phyloP scores from a whole-genome alignment of 164 flowering plant species.

The Macadamia integrifolia region DNA sequence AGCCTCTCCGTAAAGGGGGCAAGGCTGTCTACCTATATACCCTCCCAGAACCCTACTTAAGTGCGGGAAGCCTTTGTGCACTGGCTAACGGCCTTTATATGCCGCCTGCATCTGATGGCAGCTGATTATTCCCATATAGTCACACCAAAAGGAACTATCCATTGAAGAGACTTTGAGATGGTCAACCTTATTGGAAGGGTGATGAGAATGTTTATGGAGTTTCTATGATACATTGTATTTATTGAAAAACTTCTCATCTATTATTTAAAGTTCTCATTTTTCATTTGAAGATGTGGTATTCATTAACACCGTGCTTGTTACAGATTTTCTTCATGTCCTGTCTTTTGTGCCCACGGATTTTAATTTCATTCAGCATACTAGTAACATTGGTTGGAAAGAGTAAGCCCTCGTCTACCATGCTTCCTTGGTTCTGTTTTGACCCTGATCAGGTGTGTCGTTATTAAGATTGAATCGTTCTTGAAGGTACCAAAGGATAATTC shows the following conservation, averaged over 20 bases:
- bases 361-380: slow-evolving; percentile 29
- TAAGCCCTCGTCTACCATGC: slow-evolving; percentile 2
- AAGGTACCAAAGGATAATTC: slow-evolving; percentile 22
- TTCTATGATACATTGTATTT: background rate
- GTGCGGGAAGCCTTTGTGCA: no score
- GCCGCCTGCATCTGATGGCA: no score
- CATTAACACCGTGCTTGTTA: background rate
- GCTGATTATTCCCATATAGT: no score
- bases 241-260: background rate
- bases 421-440: slow-evolving; percentile 2
- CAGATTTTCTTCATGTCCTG: slow-evolving; percentile 35
- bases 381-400: slow-evolving; percentile 27
- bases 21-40: no score
- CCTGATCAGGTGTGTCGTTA: background rate
- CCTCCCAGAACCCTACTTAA: no score
- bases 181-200: background rate
- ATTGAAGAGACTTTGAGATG: no score
- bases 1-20: no score
- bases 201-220: background rate
- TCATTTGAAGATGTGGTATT: background rate
- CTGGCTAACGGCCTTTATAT: no score
- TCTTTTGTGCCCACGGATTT: slow-evolving; percentile 27
- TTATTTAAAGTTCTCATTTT: background rate
- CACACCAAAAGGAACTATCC: no score
- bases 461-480: background rate